phyloP scores from a whole-genome alignment of 2,329 filamentous ascomycete genomes.

The Nothopassalora personata region DNA sequence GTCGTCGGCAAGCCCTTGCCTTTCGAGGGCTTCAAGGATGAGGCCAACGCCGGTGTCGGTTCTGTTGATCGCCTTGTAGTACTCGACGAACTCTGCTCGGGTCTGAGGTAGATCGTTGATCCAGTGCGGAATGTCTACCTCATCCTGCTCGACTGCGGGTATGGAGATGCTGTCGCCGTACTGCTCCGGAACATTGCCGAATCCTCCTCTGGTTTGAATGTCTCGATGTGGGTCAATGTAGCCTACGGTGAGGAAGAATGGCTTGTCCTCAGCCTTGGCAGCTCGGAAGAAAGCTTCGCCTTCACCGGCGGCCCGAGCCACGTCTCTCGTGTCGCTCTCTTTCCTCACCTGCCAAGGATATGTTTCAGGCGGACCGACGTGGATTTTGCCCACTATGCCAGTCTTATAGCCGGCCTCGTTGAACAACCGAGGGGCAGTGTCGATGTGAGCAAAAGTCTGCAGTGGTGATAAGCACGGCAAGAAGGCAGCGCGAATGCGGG shows the following conservation, averaged over 20 bases:
- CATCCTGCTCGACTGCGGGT: conserved; percentile 21
- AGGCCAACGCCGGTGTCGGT: conserved; percentile 42
- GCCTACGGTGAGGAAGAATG: conserved; percentile 46
- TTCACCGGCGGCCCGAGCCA: conserved; percentile 38
- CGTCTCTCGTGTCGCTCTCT: conserved; percentile 43
- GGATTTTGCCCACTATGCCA: conserved; percentile 47
- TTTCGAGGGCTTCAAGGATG: conserved; percentile 35
- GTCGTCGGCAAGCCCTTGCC: conserved; percentile 29
- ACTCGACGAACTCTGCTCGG: conserved; percentile 41
- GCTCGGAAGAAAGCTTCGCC: conserved; percentile 37
- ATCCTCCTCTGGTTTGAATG: conserved; percentile 34
- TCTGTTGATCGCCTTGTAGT: conserved; percentile 36
- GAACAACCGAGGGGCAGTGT: conserved; percentile 40
- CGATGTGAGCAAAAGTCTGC: conserved; percentile 40
- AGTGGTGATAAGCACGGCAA: neutral
- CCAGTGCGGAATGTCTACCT: conserved; percentile 41
- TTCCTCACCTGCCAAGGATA: conserved; percentile 43
- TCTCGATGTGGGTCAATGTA: conserved; percentile 47
- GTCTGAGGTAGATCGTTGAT: conserved; percentile 40
- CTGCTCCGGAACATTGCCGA: conserved; percentile 39
- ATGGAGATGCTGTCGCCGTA: conserved; percentile 10
- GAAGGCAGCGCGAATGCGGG: neutral
- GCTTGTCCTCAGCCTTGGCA: conserved; percentile 28
- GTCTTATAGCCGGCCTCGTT: conserved; percentile 40
- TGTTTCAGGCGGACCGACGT: conserved; percentile 39